Evolutionary conservation across 2,329 filamentous ascomycete species (phyloP).

Genomic region (Aspergillus felis): DNA sequence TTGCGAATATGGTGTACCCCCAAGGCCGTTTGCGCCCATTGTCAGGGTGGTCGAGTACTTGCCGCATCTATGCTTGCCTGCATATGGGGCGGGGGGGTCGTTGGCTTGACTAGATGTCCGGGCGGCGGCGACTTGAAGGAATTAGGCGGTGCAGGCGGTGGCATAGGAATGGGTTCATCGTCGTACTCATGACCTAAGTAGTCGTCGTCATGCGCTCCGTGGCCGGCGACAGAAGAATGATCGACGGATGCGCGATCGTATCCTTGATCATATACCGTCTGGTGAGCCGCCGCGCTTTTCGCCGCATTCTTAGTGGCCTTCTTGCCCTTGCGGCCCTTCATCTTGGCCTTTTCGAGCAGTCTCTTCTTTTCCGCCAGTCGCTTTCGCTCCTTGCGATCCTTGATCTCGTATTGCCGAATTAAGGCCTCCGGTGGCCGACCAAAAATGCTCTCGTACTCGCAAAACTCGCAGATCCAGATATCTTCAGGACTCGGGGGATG

Average conservation of each 20-base stretch:
- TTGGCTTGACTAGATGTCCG: constrained; percentile 47
- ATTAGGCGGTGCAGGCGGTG: constrained; percentile 50
- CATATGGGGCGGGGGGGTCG: constrained; percentile 14
- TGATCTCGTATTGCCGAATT: constrained; percentile 89
- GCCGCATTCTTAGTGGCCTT: constrained; percentile 68
- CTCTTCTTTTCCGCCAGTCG: constrained; percentile 81
- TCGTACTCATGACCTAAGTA: constrained; percentile 49
- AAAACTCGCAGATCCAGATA: constrained; percentile 96
- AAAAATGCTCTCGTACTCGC: constrained; percentile 95
- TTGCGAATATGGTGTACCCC: not conserved
- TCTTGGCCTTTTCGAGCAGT: constrained; percentile 86
- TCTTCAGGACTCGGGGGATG: constrained; percentile 69
- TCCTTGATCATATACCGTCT: constrained; percentile 35
- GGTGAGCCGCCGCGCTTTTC: constrained; percentile 41
- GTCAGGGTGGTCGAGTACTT: constrained; percentile 30
- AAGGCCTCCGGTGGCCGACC: constrained; percentile 79
- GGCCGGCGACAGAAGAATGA: constrained; percentile 36
- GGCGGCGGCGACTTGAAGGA: constrained; percentile 65
- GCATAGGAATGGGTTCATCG: constrained; percentile 42
- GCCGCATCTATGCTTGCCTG: constrained; percentile 27
- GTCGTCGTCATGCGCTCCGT: constrained; percentile 48
- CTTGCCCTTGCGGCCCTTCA: constrained; percentile 85
- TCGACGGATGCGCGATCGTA: constrained; percentile 40
- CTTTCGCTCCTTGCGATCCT: constrained; percentile 79
- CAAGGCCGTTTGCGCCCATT: not conserved